A percentile compares a stretch with the other conserved stretches of the same genome.
Evolutionary conservation across 441 rosid species (phyloP).

Genomic region (Arabidopsis hybrid): DNA sequence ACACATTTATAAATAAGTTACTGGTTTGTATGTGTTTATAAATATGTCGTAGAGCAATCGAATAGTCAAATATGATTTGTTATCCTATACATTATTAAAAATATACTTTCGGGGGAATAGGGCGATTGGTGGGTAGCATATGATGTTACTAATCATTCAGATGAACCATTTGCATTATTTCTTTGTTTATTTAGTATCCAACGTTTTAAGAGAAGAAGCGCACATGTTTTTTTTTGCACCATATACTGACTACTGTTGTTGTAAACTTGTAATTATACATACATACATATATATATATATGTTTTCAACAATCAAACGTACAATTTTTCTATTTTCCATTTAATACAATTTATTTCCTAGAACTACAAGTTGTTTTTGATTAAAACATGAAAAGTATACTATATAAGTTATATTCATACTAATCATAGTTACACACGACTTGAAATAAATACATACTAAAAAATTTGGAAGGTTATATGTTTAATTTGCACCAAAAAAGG

Average conservation of each 20-base stretch:
- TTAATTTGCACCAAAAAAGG: too few species aligned
- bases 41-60: background rate
- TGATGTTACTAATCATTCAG: constrained; percentile 39
- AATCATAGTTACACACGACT: too few species aligned
- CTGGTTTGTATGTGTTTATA: constrained; percentile 19
- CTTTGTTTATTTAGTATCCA: background rate
- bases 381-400: background rate
- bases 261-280: too few species aligned
- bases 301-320: too few species aligned
- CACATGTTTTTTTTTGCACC: background rate
- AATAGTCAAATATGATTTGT: constrained; percentile 37
- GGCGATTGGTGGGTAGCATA: constrained; percentile 39
- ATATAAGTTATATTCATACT: background rate
- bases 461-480: too few species aligned
- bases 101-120: constrained; percentile 10
- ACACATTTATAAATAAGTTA: background rate
- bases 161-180: constrained; percentile 13
- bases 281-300: too few species aligned
- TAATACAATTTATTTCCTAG: background rate
- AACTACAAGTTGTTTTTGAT: background rate
- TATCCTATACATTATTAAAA: background rate
- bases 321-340: background rate
- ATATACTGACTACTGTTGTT: too few species aligned
- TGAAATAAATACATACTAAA: too few species aligned
- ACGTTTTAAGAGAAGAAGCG: constrained; percentile 16